Evolutionary conservation across 805 yeast genomes (phyloP).

Genomic region (Cyberlindnera maritima): DNA sequence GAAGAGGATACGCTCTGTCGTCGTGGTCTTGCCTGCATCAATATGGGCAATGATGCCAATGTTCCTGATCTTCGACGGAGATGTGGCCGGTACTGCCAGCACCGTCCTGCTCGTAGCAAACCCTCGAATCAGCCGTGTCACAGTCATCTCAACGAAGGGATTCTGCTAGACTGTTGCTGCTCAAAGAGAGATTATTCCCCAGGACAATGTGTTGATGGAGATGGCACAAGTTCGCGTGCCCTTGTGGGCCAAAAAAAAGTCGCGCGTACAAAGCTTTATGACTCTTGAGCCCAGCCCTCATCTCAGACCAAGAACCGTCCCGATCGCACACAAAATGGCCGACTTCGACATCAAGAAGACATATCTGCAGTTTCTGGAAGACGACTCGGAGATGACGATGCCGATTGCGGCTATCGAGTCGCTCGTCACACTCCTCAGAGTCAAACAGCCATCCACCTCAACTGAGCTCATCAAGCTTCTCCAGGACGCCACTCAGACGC

Average conservation of each 20-base stretch:
- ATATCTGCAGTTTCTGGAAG: constrained; percentile 75
- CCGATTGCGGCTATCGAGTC: constrained; percentile 99
- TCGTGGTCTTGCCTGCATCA: constrained; percentile 98
- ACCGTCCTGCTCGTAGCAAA: no score
- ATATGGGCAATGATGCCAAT: constrained; percentile 98
- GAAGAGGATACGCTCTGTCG: constrained; percentile 93
- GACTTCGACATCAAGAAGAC: constrained; percentile 79
- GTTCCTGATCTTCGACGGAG: constrained; percentile 54
- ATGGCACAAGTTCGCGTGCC: no score
- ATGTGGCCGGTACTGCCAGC: no score
- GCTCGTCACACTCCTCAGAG: constrained; percentile 75
- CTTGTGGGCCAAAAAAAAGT: not conserved
- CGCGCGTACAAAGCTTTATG: not conserved
- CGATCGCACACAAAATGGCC: constrained; percentile 16
- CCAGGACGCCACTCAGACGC: constrained; percentile 67
- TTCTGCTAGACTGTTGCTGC: no score
- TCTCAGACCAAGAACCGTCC: not conserved
- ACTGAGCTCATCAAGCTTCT: constrained; percentile 85
- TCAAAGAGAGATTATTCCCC: no score
- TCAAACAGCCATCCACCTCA: constrained; percentile 88
- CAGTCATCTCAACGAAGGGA: no score
- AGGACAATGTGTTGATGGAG: no score
- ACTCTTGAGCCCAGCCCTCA: not conserved
- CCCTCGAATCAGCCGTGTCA: no score
- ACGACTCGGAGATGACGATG: constrained; percentile 97